phyloP scores from a whole-genome alignment of 306 rosid species.

The Fagus crenata region DNA sequence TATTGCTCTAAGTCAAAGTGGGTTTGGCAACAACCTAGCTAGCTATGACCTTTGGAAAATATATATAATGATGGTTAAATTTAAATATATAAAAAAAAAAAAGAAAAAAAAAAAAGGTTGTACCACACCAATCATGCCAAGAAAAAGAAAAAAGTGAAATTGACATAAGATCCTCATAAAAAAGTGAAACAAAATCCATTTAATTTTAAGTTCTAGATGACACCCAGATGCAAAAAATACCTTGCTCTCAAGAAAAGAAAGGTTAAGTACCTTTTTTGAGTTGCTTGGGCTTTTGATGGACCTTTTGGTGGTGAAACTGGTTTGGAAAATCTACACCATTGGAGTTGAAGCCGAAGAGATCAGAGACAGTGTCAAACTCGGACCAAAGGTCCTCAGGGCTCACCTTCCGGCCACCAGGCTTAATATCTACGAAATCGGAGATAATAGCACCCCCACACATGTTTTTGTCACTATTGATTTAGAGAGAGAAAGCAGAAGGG shows the following conservation, averaged over 20 bases:
- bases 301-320: neutral
- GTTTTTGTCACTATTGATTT: neutral
- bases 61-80: neutral
- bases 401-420: conserved; percentile 46
- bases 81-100: neutral
- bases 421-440: conserved; percentile 57
- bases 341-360: conserved; percentile 53
- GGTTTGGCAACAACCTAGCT: neutral
- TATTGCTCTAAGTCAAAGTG: neutral
- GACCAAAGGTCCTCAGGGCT: conserved; percentile 54
- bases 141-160: neutral
- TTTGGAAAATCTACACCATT: conserved; percentile 1
- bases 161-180: neutral
- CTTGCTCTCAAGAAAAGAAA: neutral
- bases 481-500: neutral
- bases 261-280: conserved; percentile 19
- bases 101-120: neutral
- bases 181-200: neutral
- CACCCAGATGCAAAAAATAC: neutral
- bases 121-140: neutral
- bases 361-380: conserved; percentile 58
- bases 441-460: conserved; percentile 99
- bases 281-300: conserved; percentile 3
- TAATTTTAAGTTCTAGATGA: neutral
- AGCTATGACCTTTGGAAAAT: neutral